Conservation (phyloP, 495 filamentous ascomycete genomes). For the Tuber calosporum region DNA sequence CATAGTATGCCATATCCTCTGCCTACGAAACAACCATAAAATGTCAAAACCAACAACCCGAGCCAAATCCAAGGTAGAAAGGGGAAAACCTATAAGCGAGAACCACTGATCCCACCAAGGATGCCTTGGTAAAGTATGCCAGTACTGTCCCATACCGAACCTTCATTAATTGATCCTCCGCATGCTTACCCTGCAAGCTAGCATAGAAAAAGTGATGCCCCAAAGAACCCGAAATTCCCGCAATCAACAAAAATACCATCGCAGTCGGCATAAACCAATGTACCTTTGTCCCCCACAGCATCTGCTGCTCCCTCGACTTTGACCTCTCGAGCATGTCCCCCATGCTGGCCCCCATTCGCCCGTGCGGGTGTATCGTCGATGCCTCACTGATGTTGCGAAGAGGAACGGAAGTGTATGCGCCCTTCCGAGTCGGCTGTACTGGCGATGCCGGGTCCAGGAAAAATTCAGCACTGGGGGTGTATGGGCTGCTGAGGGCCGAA, state of each 20-base stretch:
- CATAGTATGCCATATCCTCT: constrained; percentile 45
- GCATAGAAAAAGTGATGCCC: constrained; percentile 45
- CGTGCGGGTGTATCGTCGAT: constrained; percentile 11
- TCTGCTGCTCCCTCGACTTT: constrained; percentile 21
- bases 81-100: constrained; percentile 40
- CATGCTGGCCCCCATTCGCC: constrained; percentile 8
- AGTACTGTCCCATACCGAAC: constrained; percentile 44
- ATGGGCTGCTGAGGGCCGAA: constrained; percentile 15
- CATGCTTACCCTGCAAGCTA: constrained; percentile 41
- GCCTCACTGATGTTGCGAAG: constrained; percentile 12
- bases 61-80: not conserved
- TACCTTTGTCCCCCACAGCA: constrained; percentile 42
- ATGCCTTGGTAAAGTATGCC: constrained; percentile 45
- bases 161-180: constrained; percentile 42
- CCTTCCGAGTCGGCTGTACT: constrained; percentile 2
- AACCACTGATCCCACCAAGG: constrained; percentile 43
- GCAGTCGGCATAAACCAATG: constrained; percentile 44
- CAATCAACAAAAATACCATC: constrained; percentile 41
- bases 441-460: constrained; percentile 13
- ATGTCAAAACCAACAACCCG: constrained; percentile 4
- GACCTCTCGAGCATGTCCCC: constrained; percentile 14
- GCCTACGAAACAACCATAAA: constrained; percentile 29
- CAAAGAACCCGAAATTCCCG: constrained; percentile 41
- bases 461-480: constrained; percentile 7
- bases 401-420: constrained; percentile 12